Conservation (phyloP, 306 rosid genomes). For the Clitoria ternatea region DNA sequence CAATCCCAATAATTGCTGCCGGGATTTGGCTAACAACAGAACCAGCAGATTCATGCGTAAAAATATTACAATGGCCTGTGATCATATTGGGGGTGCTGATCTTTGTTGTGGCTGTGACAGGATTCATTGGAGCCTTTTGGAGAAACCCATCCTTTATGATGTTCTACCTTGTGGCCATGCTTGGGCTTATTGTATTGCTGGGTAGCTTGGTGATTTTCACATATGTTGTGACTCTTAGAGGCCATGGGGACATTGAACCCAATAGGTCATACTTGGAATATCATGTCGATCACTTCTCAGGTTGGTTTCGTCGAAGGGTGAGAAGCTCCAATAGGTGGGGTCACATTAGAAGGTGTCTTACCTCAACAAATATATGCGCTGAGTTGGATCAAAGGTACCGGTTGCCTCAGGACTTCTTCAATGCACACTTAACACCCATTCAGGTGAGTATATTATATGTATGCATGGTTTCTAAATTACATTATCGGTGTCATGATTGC, state of each 20-base stretch:
- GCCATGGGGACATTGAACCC: constrained; percentile 71
- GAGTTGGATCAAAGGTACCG: constrained; percentile 66
- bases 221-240: constrained; percentile 65
- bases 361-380: constrained; percentile 52
- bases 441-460: constrained; percentile 49
- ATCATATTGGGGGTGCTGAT: constrained; percentile 59
- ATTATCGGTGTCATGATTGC: too few relatives aligned
- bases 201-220: constrained; percentile 55
- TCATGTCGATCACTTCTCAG: constrained; percentile 62
- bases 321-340: constrained; percentile 67
- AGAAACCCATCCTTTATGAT: constrained; percentile 61
- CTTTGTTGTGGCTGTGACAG: constrained; percentile 59
- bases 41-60: constrained; percentile 72
- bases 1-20: constrained; percentile 72
- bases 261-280: constrained; percentile 82
- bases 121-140: constrained; percentile 74
- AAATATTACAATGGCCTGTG: constrained; percentile 78
- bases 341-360: constrained; percentile 57
- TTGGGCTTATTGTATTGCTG: constrained; percentile 55
- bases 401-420: constrained; percentile 78
- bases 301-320: constrained; percentile 66
- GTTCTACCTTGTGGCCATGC: constrained; percentile 61
- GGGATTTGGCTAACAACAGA: constrained; percentile 86
- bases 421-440: constrained; percentile 59
- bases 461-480: too few relatives aligned